phyloP scores from a whole-genome alignment of 805 yeast species.

The Ogataea wickerhamii region DNA sequence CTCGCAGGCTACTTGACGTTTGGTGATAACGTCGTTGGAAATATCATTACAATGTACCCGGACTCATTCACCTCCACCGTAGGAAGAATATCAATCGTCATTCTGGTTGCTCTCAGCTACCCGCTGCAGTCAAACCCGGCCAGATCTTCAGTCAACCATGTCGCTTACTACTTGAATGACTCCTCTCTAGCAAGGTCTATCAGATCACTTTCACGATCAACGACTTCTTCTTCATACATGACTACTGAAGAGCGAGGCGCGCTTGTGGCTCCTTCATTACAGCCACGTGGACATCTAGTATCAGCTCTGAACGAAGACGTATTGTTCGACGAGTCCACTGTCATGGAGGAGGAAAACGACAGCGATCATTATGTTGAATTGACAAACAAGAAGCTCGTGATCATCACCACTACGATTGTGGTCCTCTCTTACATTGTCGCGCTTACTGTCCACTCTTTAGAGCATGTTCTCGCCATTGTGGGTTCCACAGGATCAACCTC shows the following conservation, averaged over 20 bases:
- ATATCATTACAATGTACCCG: constrained; percentile 76
- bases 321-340: constrained; percentile 15
- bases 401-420: constrained; percentile 44
- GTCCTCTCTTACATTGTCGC: constrained; percentile 61
- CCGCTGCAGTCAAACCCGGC: constrained; percentile 93
- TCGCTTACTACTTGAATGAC: constrained; percentile 47
- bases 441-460: constrained; percentile 64
- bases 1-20: constrained; percentile 80
- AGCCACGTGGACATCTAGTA: constrained; percentile 3
- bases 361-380: constrained; percentile 22
- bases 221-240: constrained; percentile 13
- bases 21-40: constrained; percentile 77
- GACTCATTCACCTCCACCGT: constrained; percentile 61
- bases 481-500: constrained; percentile 94
- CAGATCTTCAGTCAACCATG: constrained; percentile 74
- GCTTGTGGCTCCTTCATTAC: constrained; percentile 10
- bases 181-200: constrained; percentile 22
- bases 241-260: constrained; percentile 17
- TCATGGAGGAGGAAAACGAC: constrained; percentile 18
- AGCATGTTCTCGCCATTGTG: constrained; percentile 77
- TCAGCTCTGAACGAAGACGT: constrained; percentile 7
- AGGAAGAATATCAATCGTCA: constrained; percentile 77
- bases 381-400: constrained; percentile 29
- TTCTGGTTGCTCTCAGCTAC: constrained; percentile 77
- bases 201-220: constrained; percentile 20